phyloP scores from a whole-genome alignment of 331 rosid species.

The Rhamnella rubrinervis region DNA sequence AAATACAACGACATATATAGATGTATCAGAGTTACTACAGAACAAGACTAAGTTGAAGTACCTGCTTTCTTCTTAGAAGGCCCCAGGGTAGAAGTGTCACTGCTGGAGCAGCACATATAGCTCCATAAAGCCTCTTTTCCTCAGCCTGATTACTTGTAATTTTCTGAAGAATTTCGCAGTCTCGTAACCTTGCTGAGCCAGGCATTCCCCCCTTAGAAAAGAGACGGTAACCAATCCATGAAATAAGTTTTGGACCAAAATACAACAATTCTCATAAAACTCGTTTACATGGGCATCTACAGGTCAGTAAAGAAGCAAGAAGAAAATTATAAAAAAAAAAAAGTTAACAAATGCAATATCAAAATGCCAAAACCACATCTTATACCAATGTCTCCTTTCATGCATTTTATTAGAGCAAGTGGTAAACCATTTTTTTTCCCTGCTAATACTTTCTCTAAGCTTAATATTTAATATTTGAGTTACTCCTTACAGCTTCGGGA shows the following conservation, averaged over 20 bases:
- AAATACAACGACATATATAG: slow-evolving; percentile 10
- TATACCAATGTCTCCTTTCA: no score
- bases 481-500: no score
- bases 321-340: background rate
- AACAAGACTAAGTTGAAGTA: slow-evolving; percentile 25
- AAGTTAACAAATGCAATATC: background rate
- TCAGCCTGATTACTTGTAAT: slow-evolving; percentile 81
- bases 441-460: no score
- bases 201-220: slow-evolving; percentile 89
- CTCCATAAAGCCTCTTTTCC: slow-evolving; percentile 81
- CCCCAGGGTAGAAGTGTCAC: slow-evolving; percentile 97
- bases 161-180: slow-evolving; percentile 57
- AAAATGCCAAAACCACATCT: slow-evolving; percentile 1
- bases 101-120: slow-evolving; percentile 96
- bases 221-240: slow-evolving; percentile 3
- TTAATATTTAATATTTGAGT: no score
- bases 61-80: slow-evolving; percentile 75
- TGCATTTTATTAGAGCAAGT: no score
- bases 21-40: background rate
- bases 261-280: background rate
- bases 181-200: slow-evolving; percentile 84
- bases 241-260: background rate
- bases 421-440: no score
- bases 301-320: background rate
- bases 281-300: background rate